These are phyloP conservation scores for Fusarium sp. DNA, from an alignment of 2,329 filamentous ascomycete species.

Conservation along the genomic window DNA sequence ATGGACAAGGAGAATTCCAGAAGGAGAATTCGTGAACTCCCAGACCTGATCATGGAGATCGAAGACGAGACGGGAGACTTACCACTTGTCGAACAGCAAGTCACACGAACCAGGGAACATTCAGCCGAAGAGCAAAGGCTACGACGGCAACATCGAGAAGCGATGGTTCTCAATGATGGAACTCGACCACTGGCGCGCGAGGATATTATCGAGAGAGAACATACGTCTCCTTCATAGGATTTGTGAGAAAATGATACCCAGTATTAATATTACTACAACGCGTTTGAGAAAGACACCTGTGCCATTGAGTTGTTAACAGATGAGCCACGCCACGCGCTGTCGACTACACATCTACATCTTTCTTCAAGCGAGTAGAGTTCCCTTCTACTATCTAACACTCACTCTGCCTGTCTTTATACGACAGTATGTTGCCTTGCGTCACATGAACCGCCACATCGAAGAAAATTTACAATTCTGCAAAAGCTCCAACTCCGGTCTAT, in stretches of 20 bases:
- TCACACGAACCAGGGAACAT: conserved; percentile 56
- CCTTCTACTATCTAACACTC: neutral
- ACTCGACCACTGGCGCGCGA: conserved; percentile 74
- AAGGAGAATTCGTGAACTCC: conserved; percentile 41
- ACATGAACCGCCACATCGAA: neutral
- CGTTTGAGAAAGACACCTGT: neutral
- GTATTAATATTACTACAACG: neutral
- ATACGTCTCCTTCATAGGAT: conserved; percentile 47
- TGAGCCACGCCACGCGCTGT: neutral
- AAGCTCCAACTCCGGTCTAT: neutral
- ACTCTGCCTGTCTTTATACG: neutral
- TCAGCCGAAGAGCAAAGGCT: conserved; percentile 74
- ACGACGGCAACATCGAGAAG: conserved; percentile 80
- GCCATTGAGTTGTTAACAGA: neutral
- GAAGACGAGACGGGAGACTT: conserved; percentile 41
- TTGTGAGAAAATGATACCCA: neutral
- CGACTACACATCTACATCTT: neutral
- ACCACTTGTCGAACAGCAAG: conserved; percentile 39
- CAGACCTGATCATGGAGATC: conserved; percentile 47
- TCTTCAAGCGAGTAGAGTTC: neutral
- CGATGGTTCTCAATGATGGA: conserved; percentile 91
- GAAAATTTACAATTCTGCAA: neutral
- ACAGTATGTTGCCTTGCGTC: neutral
- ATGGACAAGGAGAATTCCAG: conserved; percentile 48
- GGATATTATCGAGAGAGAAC: conserved; percentile 78